Evolutionary conservation across 2,329 filamentous ascomycete genomes (phyloP).

Genomic region (Pestalotiopsis sp.): DNA sequence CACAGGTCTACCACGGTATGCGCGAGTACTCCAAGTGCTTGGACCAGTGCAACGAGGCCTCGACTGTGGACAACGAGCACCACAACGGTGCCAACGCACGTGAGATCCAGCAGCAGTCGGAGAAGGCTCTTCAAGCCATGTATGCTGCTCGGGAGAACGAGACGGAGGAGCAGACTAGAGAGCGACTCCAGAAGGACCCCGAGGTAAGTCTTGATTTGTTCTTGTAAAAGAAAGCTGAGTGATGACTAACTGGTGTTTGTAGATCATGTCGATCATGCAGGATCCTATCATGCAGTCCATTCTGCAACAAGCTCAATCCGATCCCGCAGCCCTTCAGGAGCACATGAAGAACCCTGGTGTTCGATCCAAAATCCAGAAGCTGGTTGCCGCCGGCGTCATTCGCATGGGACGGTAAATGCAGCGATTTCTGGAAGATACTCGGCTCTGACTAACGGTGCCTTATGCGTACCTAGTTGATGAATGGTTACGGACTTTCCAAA

Average conservation of each 20-base stretch:
- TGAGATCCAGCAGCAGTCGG: constrained; percentile 92
- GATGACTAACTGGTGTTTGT: constrained; percentile 5
- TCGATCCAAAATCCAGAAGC: constrained; percentile 87
- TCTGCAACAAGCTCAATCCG: constrained; percentile 91
- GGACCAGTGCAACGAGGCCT: constrained; percentile 83
- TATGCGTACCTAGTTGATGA: background rate
- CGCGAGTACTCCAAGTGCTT: constrained; percentile 96
- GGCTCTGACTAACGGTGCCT: too few species aligned
- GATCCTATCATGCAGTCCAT: constrained; percentile 98
- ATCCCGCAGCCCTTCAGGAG: constrained; percentile 90
- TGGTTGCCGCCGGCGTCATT: constrained; percentile 91
- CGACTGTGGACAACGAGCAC: constrained; percentile 71
- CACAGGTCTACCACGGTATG: constrained; percentile 95
- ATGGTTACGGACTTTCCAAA: background rate
- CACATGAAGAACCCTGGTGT: constrained; percentile 95
- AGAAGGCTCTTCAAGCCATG: constrained; percentile 90
- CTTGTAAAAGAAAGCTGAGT: background rate
- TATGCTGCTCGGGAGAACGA: constrained; percentile 90
- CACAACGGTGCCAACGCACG: constrained; percentile 76
- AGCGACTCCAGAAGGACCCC: constrained; percentile 86
- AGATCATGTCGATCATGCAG: constrained; percentile 88
- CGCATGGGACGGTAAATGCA: constrained; percentile 59
- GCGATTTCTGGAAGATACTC: background rate
- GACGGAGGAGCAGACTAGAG: constrained; percentile 93
- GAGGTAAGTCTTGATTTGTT: constrained; percentile 67